phyloP scores from a whole-genome alignment of 345 rosid species.

The Camelina neglecta region DNA sequence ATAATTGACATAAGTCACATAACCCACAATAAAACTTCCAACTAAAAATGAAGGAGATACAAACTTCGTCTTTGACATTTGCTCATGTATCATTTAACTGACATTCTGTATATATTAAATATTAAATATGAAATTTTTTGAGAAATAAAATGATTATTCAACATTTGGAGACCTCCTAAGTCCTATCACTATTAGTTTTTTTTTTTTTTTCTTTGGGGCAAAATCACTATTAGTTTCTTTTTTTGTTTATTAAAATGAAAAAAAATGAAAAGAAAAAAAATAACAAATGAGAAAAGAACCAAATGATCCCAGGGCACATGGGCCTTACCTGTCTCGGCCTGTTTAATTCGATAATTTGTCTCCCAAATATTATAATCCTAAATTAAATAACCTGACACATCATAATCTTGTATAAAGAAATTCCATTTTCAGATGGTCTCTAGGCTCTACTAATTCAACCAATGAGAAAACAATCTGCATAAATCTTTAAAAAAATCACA shows the following conservation, averaged over 20 bases:
- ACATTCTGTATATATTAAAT: not conserved
- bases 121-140: not conserved
- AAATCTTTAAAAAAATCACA: no score
- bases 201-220: no score
- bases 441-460: no score
- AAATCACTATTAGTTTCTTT: not conserved
- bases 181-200: not conserved
- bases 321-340: slow-evolving; percentile 36
- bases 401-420: no score
- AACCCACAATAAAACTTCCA: no score
- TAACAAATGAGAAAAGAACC: slow-evolving; percentile 4
- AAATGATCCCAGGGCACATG: slow-evolving; percentile 36
- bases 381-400: not conserved
- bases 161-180: no score
- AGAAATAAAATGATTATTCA: no score
- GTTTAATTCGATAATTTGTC: slow-evolving; percentile 17
- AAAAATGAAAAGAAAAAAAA: not conserved
- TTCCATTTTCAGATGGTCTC: no score
- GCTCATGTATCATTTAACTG: not conserved
- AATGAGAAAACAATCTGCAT: no score
- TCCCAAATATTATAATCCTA: slow-evolving; percentile 18
- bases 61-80: not conserved
- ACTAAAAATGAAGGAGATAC: not conserved
- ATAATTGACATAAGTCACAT: no score
- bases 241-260: not conserved